These are phyloP conservation scores for Penicillium arizonense DNA, from an alignment of 495 filamentous ascomycete genomes.

Conservation along the genomic window DNA sequence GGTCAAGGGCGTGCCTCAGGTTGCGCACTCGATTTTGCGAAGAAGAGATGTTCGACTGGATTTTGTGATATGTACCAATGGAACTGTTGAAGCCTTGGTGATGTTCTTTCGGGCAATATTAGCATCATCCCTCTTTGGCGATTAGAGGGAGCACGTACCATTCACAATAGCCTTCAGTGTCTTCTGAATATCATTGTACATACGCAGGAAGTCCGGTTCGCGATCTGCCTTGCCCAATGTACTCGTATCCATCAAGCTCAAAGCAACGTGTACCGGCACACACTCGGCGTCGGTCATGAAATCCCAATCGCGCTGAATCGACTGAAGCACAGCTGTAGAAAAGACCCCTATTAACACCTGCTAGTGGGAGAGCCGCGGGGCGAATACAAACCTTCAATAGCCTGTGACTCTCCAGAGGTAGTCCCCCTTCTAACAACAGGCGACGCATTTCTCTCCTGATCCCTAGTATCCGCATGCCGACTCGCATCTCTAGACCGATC, in stretches of 20 bases:
- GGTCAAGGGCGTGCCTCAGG: conserved; percentile 77
- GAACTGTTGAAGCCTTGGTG: conserved; percentile 99
- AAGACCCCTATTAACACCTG: not conserved
- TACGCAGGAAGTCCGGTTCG: conserved; percentile 76
- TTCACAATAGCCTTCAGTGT: conserved; percentile 95
- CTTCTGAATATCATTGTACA: conserved; percentile 80
- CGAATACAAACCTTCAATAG: conserved; percentile 39
- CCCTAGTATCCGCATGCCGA: conserved; percentile 21
- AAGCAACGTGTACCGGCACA: conserved; percentile 85
- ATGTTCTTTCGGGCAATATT: conserved; percentile 59
- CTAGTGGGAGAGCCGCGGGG: not conserved
- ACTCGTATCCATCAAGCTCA: conserved; percentile 90
- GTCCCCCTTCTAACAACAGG: conserved; percentile 8
- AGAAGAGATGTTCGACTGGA: conserved; percentile 86
- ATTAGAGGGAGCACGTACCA: conserved; percentile 30
- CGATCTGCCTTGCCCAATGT: conserved; percentile 88
- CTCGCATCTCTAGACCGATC: conserved; percentile 23
- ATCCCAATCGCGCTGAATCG: conserved; percentile 86
- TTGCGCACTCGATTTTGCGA: conserved; percentile 82
- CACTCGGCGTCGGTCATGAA: conserved; percentile 86
- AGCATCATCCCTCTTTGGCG: not conserved
- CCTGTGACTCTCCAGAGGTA: conserved; percentile 27
- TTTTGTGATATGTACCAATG: conserved; percentile 98
- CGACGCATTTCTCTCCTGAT: conserved; percentile 21
- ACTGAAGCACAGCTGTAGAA: conserved; percentile 55